These are phyloP conservation scores for Capsicum rhomboideum DNA, from an alignment of 257 asterid genomes.

Conservation along the genomic window DNA sequence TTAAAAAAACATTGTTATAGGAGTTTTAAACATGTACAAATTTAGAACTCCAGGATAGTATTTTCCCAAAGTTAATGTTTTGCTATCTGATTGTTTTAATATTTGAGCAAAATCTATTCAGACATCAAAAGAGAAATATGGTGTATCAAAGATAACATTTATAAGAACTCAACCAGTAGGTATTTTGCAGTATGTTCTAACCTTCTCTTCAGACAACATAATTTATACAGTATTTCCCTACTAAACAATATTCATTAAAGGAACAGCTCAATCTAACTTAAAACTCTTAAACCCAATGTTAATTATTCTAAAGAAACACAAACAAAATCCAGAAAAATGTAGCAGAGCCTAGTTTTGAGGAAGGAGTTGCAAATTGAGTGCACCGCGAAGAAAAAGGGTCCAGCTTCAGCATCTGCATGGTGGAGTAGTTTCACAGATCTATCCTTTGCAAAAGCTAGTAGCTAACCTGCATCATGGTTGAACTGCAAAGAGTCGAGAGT, in stretches of 20 bases:
- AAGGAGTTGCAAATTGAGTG: background rate
- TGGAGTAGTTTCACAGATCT: constrained; percentile 33
- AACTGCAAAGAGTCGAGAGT: constrained; percentile 1
- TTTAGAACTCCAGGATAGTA: background rate
- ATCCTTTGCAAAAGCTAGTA: constrained; percentile 12
- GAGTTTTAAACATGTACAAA: background rate
- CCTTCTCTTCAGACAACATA: constrained; percentile 12
- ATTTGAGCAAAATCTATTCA: background rate
- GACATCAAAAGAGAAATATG: background rate
- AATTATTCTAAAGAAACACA: constrained; percentile 1
- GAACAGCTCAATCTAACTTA: constrained; percentile 6
- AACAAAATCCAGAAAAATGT: background rate
- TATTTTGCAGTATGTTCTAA: background rate
- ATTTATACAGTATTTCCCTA: constrained; percentile 19
- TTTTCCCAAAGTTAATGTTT: background rate
- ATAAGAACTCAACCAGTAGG: background rate
- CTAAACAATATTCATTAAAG: background rate
- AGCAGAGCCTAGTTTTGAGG: background rate
- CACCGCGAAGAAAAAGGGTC: background rate
- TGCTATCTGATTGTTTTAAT: background rate
- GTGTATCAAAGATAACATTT: background rate
- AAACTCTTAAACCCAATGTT: constrained; percentile 8
- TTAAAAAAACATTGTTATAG: background rate
- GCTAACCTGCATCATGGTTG: constrained; percentile 16
- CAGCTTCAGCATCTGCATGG: constrained; percentile 3